These are phyloP conservation scores for Diaporthe capsici DNA, from an alignment of 2,329 filamentous ascomycete species.

Conservation along the genomic window DNA sequence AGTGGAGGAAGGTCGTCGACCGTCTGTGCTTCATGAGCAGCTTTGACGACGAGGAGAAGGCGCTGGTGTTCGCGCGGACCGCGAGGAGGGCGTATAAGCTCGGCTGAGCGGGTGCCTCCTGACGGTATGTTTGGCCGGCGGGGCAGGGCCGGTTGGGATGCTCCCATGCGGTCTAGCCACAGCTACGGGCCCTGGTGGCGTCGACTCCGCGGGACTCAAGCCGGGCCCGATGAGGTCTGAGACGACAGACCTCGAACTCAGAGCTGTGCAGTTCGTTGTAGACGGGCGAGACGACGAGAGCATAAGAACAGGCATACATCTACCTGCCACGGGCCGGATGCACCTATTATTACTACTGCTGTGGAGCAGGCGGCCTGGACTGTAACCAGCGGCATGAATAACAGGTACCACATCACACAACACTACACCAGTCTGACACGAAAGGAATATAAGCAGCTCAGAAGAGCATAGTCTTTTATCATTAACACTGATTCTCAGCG, in stretches of 20 bases:
- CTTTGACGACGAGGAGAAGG: conserved; percentile 72
- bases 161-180: neutral
- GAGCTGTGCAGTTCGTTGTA: neutral
- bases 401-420: neutral
- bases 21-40: conserved; percentile 74
- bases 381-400: neutral
- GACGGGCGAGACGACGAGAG: too few species aligned
- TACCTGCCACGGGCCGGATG: neutral
- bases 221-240: neutral
- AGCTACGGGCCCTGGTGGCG: neutral
- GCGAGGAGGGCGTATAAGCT: conserved; percentile 78
- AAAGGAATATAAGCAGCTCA: neutral
- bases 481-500: conserved; percentile 33
- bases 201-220: neutral
- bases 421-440: neutral
- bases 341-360: neutral
- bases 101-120: neutral
- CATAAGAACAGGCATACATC: neutral
- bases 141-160: neutral
- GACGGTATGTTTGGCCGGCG: neutral
- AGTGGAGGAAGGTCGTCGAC: conserved; percentile 82
- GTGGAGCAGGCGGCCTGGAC: too few species aligned
- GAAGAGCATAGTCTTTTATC: conserved; percentile 25
- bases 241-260: too few species aligned
- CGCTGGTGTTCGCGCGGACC: conserved; percentile 79